These are phyloP conservation scores for Fonsecaea nubica DNA, from an alignment of 2,329 filamentous ascomycete species.

Conservation along the genomic window DNA sequence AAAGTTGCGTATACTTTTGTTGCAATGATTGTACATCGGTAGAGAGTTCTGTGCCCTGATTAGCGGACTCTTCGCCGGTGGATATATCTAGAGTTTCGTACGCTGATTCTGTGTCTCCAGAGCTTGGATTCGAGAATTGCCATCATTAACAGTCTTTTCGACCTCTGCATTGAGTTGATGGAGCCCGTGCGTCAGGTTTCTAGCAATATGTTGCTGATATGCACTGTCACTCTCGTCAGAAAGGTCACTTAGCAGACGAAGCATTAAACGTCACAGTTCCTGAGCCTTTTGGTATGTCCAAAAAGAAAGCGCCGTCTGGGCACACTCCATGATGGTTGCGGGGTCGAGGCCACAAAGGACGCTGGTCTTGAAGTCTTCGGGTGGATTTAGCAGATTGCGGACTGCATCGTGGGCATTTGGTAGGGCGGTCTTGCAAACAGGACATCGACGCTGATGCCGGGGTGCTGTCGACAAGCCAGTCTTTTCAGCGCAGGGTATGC, in stretches of 20 bases:
- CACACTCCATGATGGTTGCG: slow-evolving; percentile 83
- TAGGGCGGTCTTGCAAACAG: slow-evolving; percentile 74
- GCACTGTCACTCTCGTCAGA: slow-evolving; percentile 56
- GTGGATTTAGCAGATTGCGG: slow-evolving; percentile 73
- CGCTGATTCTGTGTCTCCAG: slow-evolving; percentile 70
- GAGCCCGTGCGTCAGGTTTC: slow-evolving; percentile 75
- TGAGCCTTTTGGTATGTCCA: slow-evolving; percentile 87
- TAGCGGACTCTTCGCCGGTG: slow-evolving; percentile 42
- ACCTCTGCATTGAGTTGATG: slow-evolving; percentile 67
- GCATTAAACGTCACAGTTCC: slow-evolving; percentile 67
- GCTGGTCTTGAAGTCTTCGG: slow-evolving; percentile 88
- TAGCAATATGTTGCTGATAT: slow-evolving; percentile 78
- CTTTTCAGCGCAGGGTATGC: slow-evolving; percentile 71
- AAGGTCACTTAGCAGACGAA: neutral
- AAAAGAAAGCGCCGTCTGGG: slow-evolving; percentile 77
- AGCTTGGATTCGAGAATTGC: slow-evolving; percentile 72
- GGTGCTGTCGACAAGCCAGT: slow-evolving; percentile 66
- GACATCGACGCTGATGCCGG: slow-evolving; percentile 67
- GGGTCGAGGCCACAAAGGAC: slow-evolving; percentile 83
- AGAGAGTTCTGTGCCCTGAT: slow-evolving; percentile 58
- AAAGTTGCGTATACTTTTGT: slow-evolving; percentile 75
- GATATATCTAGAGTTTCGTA: slow-evolving; percentile 42
- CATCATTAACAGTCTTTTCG: slow-evolving; percentile 75
- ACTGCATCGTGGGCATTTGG: slow-evolving; percentile 76
- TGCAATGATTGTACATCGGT: slow-evolving; percentile 68